Evolutionary conservation across 257 asterid genomes (phyloP), one percentile per base, ranked within the genome.

Genomic region (Fraxinus anomala): DNA sequence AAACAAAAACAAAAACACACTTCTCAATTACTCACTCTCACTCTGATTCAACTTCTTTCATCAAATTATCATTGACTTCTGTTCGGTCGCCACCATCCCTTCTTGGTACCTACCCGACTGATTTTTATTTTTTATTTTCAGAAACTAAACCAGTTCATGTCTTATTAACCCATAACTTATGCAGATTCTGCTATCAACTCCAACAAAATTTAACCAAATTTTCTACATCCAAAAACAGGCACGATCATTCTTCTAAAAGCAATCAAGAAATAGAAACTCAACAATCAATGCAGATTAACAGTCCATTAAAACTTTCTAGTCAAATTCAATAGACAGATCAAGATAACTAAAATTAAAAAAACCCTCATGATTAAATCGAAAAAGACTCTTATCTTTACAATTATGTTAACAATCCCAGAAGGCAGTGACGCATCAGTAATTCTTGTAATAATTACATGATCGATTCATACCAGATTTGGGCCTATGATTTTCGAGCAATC

Each of bases 391-490:
- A 76, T 86, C 82, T 75, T 72, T 69, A 80, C 49, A 63, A 68
- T 70, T 63, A 70, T 49, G 70, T 67, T 44, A 81, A 82, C 83
- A 87, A 85, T 87, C 90, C 83, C 82, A 80, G 37, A 79, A 80
- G 70, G 74, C 70, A 79, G 80, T 79, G 82, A 56, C 49, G 73
- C 82, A 76, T 67, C 78, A 33, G 47, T 44, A 77, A 80, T 75
- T 81, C 80, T 77, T 65, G 78, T 36, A 70, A 81, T 74, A 36
- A 77, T 82, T 6, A 73, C 61, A 84, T 65, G 82, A 83, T 81
- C 80, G 85, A 80, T 81, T 78, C 96, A 73, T 92, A 94, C 98
- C 98, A 70, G 91, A 84, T 85, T 85, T 83, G 86, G 83, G 90
- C 82, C 82, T 81, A 82, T 79, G 83, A 56, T 80, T 85, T 81